phyloP scores from a whole-genome alignment of 192 early-diverging fungal species.

The Jimgerdemannia lactiflua region DNA sequence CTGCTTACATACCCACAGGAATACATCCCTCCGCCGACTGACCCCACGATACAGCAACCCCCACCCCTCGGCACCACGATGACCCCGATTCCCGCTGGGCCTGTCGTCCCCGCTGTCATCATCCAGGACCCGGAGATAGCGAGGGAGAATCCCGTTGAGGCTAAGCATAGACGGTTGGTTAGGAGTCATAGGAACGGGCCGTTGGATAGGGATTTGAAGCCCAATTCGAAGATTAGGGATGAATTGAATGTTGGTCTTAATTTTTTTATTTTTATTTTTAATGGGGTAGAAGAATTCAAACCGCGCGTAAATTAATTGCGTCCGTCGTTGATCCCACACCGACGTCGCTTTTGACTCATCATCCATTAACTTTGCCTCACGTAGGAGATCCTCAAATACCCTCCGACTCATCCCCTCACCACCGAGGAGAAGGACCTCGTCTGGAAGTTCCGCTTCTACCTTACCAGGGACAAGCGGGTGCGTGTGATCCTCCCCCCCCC shows the following conservation, averaged over 20 bases:
- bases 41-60: slow-evolving; percentile 12
- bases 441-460: slow-evolving; percentile 98
- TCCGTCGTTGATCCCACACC: too few relatives aligned
- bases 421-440: slow-evolving; percentile 91
- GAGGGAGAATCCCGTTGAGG: slow-evolving; percentile 94
- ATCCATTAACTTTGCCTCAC: too few relatives aligned
- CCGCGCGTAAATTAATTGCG: too few relatives aligned
- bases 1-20: slow-evolving; percentile 1
- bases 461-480: slow-evolving; percentile 90
- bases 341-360: too few relatives aligned
- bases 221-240: slow-evolving; percentile 93
- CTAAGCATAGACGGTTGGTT: slow-evolving; percentile 87
- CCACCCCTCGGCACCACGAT: slow-evolving; percentile 11
- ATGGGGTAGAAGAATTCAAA: not conserved
- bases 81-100: not conserved
- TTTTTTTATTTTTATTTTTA: not conserved
- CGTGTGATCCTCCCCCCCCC: not conserved
- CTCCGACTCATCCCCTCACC: slow-evolving; percentile 82
- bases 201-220: slow-evolving; percentile 94
- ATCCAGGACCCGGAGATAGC: slow-evolving; percentile 83
- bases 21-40: slow-evolving; percentile 3
- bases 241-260: slow-evolving; percentile 75
- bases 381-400: slow-evolving; percentile 87
- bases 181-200: slow-evolving; percentile 89
- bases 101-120: slow-evolving; percentile 27